phyloP scores from a whole-genome alignment of 1,284 basidiomycete genomes.

The Earliella scabrosa region DNA sequence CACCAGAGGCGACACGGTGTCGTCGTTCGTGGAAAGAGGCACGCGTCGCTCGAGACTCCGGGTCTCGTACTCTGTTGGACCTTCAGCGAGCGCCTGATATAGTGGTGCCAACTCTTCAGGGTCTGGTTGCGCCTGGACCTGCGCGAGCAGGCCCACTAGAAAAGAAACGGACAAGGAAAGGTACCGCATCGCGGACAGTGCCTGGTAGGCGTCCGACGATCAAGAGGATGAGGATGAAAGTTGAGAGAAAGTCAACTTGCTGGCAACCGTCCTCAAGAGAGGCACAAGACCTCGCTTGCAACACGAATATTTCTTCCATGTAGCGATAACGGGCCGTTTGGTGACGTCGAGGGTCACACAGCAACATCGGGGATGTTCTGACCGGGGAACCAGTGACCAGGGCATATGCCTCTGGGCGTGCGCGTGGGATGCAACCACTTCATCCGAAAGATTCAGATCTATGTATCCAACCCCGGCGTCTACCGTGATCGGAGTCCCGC shows the following conservation, averaged over 20 bases:
- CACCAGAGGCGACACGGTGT: conserved; percentile 40
- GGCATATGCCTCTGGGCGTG: not conserved
- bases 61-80: conserved; percentile 8
- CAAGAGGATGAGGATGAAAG: not conserved
- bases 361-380: not conserved
- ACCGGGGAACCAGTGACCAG: not conserved
- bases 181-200: not conserved
- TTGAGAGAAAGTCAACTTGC: not conserved
- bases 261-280: too few species aligned
- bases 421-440: too few species aligned
- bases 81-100: conserved; percentile 17
- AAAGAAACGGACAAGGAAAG: not conserved
- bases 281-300: too few species aligned
- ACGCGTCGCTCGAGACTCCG: conserved; percentile 34
- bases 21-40: conserved; percentile 40
- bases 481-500: not conserved
- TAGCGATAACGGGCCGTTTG: not conserved
- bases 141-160: not conserved
- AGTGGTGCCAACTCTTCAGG: conserved; percentile 10
- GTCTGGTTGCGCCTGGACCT: conserved; percentile 1
- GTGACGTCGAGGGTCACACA: not conserved
- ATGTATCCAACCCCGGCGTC: not conserved
- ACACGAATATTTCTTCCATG: too few species aligned
- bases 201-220: not conserved
- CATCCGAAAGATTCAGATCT: conserved; percentile 4